Base-by-base conservation (phyloP, 2,329 filamentous ascomycete genomes). In the Tolypocladium capitatum region DNA sequence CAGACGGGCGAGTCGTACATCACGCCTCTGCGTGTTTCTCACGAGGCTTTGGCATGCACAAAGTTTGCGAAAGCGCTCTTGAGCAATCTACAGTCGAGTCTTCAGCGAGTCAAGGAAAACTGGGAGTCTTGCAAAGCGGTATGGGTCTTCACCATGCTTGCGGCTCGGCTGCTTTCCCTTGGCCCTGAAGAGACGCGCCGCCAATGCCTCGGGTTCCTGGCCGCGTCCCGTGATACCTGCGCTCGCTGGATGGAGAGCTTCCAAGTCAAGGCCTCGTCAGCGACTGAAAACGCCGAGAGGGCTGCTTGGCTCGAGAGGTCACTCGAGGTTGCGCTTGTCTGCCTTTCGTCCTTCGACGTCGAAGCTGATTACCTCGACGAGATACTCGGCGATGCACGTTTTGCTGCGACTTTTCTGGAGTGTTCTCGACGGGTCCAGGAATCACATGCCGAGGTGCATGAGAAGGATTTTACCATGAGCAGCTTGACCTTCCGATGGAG, bases 1-100 rank as follows among this genome's bases (percentile, higher is more conserved):
- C 71, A 80, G 58, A 65, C 65, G 73, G 78, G 0, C n/a, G 63
- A 67, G 2, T 35, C 53, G 0, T 49, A 35, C 1, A 13, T 38
- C 5, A 18, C 46, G 7, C 33, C 27, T 7, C 28, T 54, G 34
- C 38, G 73, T 18, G 52, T 57, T 9, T 51, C 55, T 0, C 73
- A 77, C 52, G 14, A 35, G 2, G 55, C 65, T 32, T 52, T 73
- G 1, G 41, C 49, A 1, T 60, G 71, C 11, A 38, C 56, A 2
- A 7, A 20, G 0, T 72, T 75, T 50, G 56, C 18, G 3, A 1
- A 34, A 16, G 42, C 20, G 11, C 40, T 45, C 31, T 18, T 54
- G 16, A 10, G 16, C 10, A 32, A 46, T 4, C 21, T 52, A 9
- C n/a, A 43, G 7, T 13, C 43, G 5, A 28, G 14, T 28, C 24